Evolutionary conservation across 345 rosid genomes (phyloP), one percentile per base, ranked within the genome.

Genomic region (Mallotus nudiflorus): DNA sequence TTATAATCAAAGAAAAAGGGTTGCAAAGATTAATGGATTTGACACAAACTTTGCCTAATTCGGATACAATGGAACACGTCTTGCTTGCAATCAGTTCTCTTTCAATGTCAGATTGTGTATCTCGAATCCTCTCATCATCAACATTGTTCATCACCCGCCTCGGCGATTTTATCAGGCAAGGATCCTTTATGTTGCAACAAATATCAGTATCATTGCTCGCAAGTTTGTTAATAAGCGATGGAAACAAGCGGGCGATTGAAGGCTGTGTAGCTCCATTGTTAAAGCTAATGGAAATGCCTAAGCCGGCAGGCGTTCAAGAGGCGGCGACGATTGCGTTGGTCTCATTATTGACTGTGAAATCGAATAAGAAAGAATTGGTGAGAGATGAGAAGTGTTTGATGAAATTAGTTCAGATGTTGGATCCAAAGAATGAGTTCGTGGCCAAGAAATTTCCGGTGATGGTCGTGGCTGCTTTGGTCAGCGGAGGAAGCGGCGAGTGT

Each of bases 301-400:
- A 91, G 85, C 91, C 97, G 18, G 90, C 77, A 48, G 91, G 95
- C 27, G 39, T 91, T 70, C 92, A 91, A 52, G 97, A 91, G 39
- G 75, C 85, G 28, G 91, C 90, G 28, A 70, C 89, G 19, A 75
- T 72, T 46, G 91, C 92, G 9, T 74, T 84, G 40, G 81, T 82
- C n/a, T 77, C 87, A 2, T 63, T 91, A 53, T 71, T 91, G 62
- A 72, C 82, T 0, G 91, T 89, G 33, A 78, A 85, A 45, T 83
- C 91, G 29, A 91, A 86, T 45, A 77, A 86, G 76, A 91, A 86
- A 62, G 95, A 89, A 54, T 56, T 89, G 61, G 84, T 79, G 15
- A 78, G 80, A 71, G 97, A 89, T 16, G 97, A 89, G 80, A 89
- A 91, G 80, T 73, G 89, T 65, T 27, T 87, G 72, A 85, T 80